These are phyloP conservation scores for Trametes punicea DNA, from an alignment of 768 basidiomycete genomes.

Conservation along the genomic window DNA sequence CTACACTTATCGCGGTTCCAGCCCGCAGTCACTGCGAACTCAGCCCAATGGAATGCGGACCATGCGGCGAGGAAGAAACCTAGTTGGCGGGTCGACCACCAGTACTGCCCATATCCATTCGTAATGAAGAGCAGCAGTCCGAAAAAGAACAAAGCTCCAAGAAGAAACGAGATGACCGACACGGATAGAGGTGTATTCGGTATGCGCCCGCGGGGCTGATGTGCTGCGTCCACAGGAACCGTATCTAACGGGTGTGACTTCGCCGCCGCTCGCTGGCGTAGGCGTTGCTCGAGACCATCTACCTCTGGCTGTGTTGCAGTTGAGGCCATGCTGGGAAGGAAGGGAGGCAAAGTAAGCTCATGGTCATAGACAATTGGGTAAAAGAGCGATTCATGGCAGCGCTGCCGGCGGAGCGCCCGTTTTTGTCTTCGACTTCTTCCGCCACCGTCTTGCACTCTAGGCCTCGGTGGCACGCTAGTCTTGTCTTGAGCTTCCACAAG, in stretches of 20 bases:
- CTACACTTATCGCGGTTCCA: conserved; percentile 94
- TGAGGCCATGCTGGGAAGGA: conserved; percentile 11
- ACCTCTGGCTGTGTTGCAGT: neutral
- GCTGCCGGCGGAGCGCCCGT: conserved; percentile 5
- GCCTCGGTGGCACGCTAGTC: neutral
- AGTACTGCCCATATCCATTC: conserved; percentile 43
- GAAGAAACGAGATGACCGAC: conserved; percentile 76
- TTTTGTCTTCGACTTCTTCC: conserved; percentile 1
- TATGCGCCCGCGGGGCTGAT: conserved; percentile 50
- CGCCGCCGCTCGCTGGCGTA: conserved; percentile 40
- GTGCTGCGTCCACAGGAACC: conserved; percentile 38
- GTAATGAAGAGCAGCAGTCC: conserved; percentile 49
- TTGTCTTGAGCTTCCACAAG: neutral
- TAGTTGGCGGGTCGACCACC: conserved; percentile 73
- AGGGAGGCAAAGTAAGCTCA: neutral
- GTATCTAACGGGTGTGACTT: conserved; percentile 48
- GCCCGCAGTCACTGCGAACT: conserved; percentile 93
- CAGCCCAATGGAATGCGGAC: conserved; percentile 89
- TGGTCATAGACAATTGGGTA: conserved; percentile 18
- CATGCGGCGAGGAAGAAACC: conserved; percentile 82
- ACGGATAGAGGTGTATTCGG: conserved; percentile 89
- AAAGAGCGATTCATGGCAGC: neutral
- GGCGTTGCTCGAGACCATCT: conserved; percentile 29
- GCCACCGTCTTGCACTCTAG: neutral
- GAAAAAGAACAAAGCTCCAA: conserved; percentile 68